A percentile compares a stretch with the other conserved stretches of the same genome.
Conservation (phyloP, 305 asterid genomes). For the Fraxinus sp. region DNA sequence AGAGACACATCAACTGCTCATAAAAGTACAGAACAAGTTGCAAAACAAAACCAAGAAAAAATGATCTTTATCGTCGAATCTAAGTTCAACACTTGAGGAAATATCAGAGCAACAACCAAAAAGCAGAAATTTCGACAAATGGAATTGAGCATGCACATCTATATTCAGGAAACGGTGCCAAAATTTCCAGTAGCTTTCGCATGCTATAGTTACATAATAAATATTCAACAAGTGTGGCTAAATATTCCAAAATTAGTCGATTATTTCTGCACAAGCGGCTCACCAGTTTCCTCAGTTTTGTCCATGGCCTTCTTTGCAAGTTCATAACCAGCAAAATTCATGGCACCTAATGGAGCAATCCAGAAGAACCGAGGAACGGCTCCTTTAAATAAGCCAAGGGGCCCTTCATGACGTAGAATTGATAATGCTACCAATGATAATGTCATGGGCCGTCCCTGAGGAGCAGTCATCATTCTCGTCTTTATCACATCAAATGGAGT, state of each 20-base stretch:
- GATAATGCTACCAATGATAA: constrained; percentile 62
- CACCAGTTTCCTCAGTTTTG: constrained; percentile 44
- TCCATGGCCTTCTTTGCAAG: constrained; percentile 86
- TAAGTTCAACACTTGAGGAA: not conserved
- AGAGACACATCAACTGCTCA: not conserved
- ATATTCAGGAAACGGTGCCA: constrained; percentile 28
- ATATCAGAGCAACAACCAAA: not conserved
- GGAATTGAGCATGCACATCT: constrained; percentile 23
- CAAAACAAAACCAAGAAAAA: not conserved
- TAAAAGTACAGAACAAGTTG: not conserved
- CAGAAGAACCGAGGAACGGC: constrained; percentile 96
- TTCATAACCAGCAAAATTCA: constrained; percentile 96
- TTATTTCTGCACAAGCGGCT: constrained; percentile 46
- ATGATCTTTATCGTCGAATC: not conserved
- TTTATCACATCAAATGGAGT: constrained; percentile 96
- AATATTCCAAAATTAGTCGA: constrained; percentile 13
- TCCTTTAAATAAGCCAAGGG: constrained; percentile 87
- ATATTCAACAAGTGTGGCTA: not conserved
- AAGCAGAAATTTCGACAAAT: constrained; percentile 36
- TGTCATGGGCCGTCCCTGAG: constrained; percentile 62
- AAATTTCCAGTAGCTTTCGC: constrained; percentile 26
- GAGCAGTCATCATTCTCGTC: constrained; percentile 91
- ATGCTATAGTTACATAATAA: constrained; percentile 23
- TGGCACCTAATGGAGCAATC: constrained; percentile 97
- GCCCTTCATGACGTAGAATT: constrained; percentile 75